phyloP scores from a whole-genome alignment of 306 rosid species.

The Astragalus membranaceus region DNA sequence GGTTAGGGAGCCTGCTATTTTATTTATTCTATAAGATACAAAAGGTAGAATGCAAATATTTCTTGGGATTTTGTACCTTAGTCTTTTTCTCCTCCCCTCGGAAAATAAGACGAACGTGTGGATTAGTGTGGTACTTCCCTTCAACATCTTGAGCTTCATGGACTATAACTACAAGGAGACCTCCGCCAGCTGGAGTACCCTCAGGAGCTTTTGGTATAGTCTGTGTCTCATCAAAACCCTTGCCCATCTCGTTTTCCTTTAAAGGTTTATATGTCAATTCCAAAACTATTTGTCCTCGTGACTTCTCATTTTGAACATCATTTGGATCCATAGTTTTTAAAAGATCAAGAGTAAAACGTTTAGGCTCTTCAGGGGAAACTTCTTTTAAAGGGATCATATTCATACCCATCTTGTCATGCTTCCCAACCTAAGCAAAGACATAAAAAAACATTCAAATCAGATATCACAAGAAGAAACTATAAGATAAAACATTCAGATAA shows the following conservation, averaged over 20 bases:
- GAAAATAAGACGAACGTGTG: conserved; percentile 63
- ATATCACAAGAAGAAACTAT: conserved; percentile 2
- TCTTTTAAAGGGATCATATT: conserved; percentile 62
- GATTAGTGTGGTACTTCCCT: conserved; percentile 93
- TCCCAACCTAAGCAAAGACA: conserved; percentile 45
- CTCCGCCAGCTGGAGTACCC: conserved; percentile 85
- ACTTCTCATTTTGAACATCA: conserved; percentile 62
- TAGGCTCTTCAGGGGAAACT: conserved; percentile 50
- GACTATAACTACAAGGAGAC: conserved; percentile 59
- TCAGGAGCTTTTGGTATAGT: conserved; percentile 51
- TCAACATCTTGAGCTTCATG: conserved; percentile 93
- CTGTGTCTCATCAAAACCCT: conserved; percentile 44
- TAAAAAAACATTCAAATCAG: conserved; percentile 13
- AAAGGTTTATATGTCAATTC: conserved; percentile 80
- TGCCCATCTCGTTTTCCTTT: conserved; percentile 57
- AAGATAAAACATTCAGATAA: not conserved
- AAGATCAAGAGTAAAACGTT: conserved; percentile 62
- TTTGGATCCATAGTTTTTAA: conserved; percentile 56
- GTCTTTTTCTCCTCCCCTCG: conserved; percentile 85
- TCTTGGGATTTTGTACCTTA: conserved; percentile 43
- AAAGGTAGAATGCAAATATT: not conserved
- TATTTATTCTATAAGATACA: not conserved
- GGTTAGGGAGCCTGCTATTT: not conserved
- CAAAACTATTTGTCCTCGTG: conserved; percentile 68
- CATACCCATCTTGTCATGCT: conserved; percentile 92